phyloP scores from a whole-genome alignment of 139 green algal genomes.

The Closterium sp. region DNA sequence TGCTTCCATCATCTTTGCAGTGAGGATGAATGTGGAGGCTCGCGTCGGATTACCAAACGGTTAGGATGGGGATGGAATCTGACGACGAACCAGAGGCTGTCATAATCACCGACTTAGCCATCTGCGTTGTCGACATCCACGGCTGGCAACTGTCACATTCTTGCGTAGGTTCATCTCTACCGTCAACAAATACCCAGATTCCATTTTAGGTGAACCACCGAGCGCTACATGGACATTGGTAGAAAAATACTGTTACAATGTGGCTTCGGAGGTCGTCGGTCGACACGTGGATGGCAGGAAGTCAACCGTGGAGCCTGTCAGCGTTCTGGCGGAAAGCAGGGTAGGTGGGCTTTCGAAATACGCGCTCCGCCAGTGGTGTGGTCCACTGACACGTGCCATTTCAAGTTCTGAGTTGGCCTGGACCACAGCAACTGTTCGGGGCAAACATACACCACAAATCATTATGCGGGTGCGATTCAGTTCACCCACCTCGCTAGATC shows the following conservation, averaged over 20 bases:
- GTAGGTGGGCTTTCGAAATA: background rate
- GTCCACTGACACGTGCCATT: background rate
- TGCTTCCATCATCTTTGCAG: background rate
- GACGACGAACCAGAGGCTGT: background rate
- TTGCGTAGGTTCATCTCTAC: background rate
- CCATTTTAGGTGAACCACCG: background rate
- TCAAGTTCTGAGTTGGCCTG: background rate
- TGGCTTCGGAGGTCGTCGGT: background rate
- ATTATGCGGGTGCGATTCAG: background rate
- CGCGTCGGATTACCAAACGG: background rate
- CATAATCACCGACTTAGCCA: background rate
- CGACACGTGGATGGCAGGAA: background rate
- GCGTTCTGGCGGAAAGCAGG: background rate
- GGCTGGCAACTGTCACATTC: background rate
- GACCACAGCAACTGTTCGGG: background rate
- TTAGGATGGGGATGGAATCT: background rate
- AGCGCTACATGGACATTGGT: background rate
- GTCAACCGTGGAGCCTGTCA: background rate
- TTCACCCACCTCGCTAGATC: no score
- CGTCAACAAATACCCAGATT: background rate
- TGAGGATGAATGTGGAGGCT: background rate
- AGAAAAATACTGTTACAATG: background rate
- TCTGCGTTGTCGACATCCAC: background rate
- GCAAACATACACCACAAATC: background rate
- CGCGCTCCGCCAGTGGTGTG: background rate